Base-by-base conservation (phyloP, 129 eudicot species). In the Ambrosia artemisiifolia region DNA sequence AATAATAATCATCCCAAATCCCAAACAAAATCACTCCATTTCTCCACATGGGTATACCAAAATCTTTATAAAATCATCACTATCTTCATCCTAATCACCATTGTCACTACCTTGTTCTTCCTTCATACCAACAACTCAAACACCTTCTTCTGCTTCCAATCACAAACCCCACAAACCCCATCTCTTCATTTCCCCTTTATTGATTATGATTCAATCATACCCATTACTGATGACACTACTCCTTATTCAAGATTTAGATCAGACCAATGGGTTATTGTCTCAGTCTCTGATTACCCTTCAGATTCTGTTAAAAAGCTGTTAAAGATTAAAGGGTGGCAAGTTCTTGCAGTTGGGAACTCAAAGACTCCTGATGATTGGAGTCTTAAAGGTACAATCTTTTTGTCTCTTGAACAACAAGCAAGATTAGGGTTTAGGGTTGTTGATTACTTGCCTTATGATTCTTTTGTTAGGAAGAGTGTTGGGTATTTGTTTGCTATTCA, bases 401-500 rank as follows among this genome's bases (percentile, higher is more conserved):
- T 92, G 57, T 89, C 98, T 1, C 81, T 92, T 17, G 98, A 92
- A 38, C 77, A 78, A 24, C 98, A 92, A 78, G 88, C 91, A 12
- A 84, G 87, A 59, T 74, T 89, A 72, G 96, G 96, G 16, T 92
- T 83, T 76, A 82, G 96, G 28, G 95, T 92, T 53, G 83, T 83
- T 70, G 95, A 92, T 85, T 89, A 75, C 83, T 78, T 92, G 90
- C 98, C 98, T 73, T 92, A 87, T 60, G 90, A 85, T 83, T 92
- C 98, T 0, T 89, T 82, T 81, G 90, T 89, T 78, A 86, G 98
- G 35, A 92, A 92, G 68, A 79, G 73, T 48, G 92, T 92, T 43
- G 98, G 98, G 6, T 92, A 92, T 79, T 81, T 92, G 63, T 92
- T 92, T 80, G 98, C 98, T 36, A 92, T 92, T 4, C 98, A 92